Evolutionary conservation across 2,329 filamentous ascomycete species (phyloP).

Genomic region (Aspergillus flavus): DNA sequence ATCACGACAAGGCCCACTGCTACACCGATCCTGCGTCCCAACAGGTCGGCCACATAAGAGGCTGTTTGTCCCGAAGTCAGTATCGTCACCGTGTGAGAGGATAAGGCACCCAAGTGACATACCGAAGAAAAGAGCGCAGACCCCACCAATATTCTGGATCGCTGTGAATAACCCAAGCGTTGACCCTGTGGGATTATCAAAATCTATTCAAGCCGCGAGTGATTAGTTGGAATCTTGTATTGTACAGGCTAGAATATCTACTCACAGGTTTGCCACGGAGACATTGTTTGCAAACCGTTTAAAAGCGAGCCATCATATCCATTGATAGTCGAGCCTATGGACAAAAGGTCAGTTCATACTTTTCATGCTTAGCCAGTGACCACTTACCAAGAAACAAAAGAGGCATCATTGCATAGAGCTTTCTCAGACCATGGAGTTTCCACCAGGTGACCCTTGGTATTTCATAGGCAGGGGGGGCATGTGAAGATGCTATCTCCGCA

Average conservation of each 20-base stretch:
- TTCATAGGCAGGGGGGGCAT: background rate
- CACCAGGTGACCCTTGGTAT: slow-evolving; percentile 20
- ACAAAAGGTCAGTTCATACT: background rate
- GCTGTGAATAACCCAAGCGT: slow-evolving; percentile 20
- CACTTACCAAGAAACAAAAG: slow-evolving; percentile 11
- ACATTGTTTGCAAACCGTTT: slow-evolving; percentile 24
- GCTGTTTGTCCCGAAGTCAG: slow-evolving; percentile 6
- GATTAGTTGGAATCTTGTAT: background rate
- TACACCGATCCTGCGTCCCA: slow-evolving; percentile 19
- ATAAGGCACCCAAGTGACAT: background rate
- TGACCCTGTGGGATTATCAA: slow-evolving; percentile 16
- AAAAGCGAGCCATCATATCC: slow-evolving; percentile 23
- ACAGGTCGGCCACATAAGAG: slow-evolving; percentile 22
- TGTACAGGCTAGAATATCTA: background rate
- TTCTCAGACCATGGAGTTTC: slow-evolving; percentile 16
- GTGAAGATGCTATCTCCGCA: background rate
- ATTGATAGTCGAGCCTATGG: slow-evolving; percentile 16
- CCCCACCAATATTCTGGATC: slow-evolving; percentile 20
- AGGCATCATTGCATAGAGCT: slow-evolving; percentile 21
- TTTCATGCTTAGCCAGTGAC: background rate
- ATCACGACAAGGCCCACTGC: slow-evolving; percentile 19
- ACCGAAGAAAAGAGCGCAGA: slow-evolving; percentile 23
- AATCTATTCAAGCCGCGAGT: slow-evolving; percentile 7
- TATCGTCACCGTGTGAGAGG: background rate
- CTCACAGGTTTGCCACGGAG: slow-evolving; percentile 21